phyloP scores from a whole-genome alignment of 495 filamentous ascomycete genomes.

The Annulohypoxylon moriforme region DNA sequence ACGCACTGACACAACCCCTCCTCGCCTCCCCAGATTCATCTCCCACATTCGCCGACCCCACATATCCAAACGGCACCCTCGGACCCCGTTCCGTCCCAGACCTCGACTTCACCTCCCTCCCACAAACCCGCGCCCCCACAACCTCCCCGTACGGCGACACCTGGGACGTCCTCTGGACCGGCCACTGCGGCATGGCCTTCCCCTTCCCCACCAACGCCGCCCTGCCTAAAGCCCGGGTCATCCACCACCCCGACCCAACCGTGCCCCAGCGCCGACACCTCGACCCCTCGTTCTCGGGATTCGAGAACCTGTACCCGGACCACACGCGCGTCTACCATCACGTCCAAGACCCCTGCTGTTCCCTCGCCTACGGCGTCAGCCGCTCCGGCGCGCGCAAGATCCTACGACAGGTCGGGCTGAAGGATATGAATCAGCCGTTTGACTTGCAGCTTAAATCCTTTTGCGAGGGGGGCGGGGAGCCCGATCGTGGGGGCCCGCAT shows the following conservation, averaged over 20 bases:
- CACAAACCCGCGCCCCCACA: slow-evolving; percentile 43
- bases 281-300: slow-evolving; percentile 36
- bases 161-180: slow-evolving; percentile 70
- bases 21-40: slow-evolving; percentile 6
- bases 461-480: slow-evolving; percentile 44
- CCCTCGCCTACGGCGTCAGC: slow-evolving; percentile 49
- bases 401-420: slow-evolving; percentile 47
- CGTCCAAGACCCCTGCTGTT: slow-evolving; percentile 48
- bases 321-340: slow-evolving; percentile 53
- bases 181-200: slow-evolving; percentile 59
- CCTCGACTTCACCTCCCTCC: slow-evolving; percentile 43
- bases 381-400: slow-evolving; percentile 45
- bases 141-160: slow-evolving; percentile 67
- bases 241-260: slow-evolving; percentile 41
- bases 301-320: slow-evolving; percentile 45
- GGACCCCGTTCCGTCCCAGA: slow-evolving; percentile 25
- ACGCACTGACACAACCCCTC: slow-evolving; percentile 48
- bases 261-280: slow-evolving; percentile 48
- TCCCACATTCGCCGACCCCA: slow-evolving; percentile 36
- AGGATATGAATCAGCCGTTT: slow-evolving; percentile 38
- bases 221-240: slow-evolving; percentile 44
- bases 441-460: slow-evolving; percentile 48
- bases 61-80: slow-evolving; percentile 27
- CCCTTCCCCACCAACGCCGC: slow-evolving; percentile 28
- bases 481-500: slow-evolving; percentile 33